Conservation (phyloP, 108 stramenopile genomes). For the Schizochytrium sp. region DNA sequence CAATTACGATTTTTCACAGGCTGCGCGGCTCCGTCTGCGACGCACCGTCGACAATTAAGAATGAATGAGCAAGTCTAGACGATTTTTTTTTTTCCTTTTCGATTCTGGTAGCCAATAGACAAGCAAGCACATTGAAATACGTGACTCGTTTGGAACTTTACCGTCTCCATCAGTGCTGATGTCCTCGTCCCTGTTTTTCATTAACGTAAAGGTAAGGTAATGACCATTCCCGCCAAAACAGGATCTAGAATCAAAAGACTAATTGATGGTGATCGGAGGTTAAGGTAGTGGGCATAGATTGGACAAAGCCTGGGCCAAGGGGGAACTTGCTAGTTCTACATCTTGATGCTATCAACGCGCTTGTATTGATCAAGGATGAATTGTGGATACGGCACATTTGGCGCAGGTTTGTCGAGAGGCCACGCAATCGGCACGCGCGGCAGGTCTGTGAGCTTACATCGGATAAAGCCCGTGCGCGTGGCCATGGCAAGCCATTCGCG, state of each 20-base stretch:
- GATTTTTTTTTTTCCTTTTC: no score
- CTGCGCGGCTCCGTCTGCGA: not conserved
- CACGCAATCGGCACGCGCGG: not conserved
- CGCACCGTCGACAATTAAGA: not conserved
- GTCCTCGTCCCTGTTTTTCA: no score
- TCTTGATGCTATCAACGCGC: not conserved
- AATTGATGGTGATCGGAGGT: no score
- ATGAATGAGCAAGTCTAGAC: not conserved
- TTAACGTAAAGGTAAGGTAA: no score
- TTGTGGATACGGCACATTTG: not conserved
- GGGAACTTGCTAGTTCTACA: not conserved
- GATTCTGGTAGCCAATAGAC: no score
- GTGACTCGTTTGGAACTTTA: no score
- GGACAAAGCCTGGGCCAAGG: no score
- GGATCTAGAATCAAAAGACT: no score
- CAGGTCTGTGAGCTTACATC: not conserved
- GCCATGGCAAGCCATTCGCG: not conserved
- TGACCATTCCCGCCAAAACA: no score
- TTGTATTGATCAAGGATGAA: not conserved
- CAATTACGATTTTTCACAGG: not conserved
- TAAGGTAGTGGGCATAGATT: no score
- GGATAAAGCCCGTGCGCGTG: not conserved
- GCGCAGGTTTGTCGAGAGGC: not conserved
- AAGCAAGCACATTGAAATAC: no score
- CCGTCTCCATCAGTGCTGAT: no score